Conservation (phyloP, 495 filamentous ascomycete species). For the Penicillium dipodomyicola region DNA sequence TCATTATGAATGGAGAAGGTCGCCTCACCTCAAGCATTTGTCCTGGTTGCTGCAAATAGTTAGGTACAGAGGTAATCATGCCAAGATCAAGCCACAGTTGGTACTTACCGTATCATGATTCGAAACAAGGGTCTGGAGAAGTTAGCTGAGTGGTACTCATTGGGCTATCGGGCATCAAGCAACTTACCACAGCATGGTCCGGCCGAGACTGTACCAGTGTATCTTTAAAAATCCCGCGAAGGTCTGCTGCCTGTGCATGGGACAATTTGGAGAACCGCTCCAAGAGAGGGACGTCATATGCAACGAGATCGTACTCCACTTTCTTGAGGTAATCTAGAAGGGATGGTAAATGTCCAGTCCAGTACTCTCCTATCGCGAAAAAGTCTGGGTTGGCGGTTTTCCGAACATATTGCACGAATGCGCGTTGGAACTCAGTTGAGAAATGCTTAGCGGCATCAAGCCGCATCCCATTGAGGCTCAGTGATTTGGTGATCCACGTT, state of each 20-base stretch:
- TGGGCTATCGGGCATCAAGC: background rate
- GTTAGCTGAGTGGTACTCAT: conserved; percentile 15
- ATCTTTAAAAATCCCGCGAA: conserved; percentile 59
- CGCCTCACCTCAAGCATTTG: conserved; percentile 53
- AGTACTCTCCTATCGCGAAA: conserved; percentile 74
- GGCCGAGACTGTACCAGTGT: conserved; percentile 59
- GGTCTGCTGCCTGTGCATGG: conserved; percentile 49
- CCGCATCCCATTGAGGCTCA: conserved; percentile 63
- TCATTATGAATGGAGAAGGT: background rate
- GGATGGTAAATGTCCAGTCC: conserved; percentile 56
- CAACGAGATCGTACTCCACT: conserved; percentile 55
- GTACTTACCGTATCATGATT: conserved; percentile 47
- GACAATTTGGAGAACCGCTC: conserved; percentile 61
- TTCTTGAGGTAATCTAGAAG: conserved; percentile 58
- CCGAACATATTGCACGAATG: conserved; percentile 57
- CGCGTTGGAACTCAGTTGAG: conserved; percentile 59
- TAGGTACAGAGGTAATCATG: background rate
- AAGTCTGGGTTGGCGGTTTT: conserved; percentile 48
- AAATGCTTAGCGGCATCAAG: conserved; percentile 78
- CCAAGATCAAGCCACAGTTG: background rate
- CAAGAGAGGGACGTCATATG: conserved; percentile 69
- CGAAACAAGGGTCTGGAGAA: conserved; percentile 37
- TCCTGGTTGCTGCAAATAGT: conserved; percentile 51
- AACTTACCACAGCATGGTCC: conserved; percentile 59
- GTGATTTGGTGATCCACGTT: conserved; percentile 57